Percentiles rank a stretch among this genome's conserved stretches.
Conservation (phyloP, 139 green algal species). For the Micromonas commoda region DNA sequence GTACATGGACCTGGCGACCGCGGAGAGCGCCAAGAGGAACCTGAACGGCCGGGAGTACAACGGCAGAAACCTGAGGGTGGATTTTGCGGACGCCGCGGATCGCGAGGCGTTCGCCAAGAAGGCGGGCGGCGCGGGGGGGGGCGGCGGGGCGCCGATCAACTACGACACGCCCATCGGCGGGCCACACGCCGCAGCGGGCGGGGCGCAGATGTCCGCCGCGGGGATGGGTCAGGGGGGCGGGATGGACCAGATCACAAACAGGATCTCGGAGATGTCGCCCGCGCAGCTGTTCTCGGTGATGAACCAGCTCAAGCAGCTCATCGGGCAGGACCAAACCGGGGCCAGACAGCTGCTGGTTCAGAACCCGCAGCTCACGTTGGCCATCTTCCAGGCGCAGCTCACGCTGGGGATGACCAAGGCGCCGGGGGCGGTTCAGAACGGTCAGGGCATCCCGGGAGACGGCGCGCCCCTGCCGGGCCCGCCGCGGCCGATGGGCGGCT, state of each 20-base stretch:
- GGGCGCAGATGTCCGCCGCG: neutral
- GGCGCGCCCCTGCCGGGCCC: conserved; percentile 19
- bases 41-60: conserved; percentile 62
- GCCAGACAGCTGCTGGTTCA: conserved; percentile 66
- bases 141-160: neutral
- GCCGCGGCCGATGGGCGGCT: neutral
- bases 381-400: conserved; percentile 85
- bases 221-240: neutral
- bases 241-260: conserved; percentile 6
- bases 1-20: conserved; percentile 79
- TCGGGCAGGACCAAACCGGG: conserved; percentile 35
- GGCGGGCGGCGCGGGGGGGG: no score
- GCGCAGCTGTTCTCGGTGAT: conserved; percentile 41
- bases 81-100: conserved; percentile 46
- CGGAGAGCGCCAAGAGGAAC: conserved; percentile 78
- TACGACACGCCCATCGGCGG: neutral
- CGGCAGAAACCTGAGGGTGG: conserved; percentile 55
- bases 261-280: conserved; percentile 32
- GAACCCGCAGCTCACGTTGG: conserved; percentile 79
- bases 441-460: no score
- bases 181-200: neutral
- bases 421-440: conserved; percentile 35
- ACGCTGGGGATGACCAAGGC: conserved; percentile 71
- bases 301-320: conserved; percentile 37
- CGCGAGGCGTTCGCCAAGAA: conserved; percentile 30